Conservation (phyloP, 2,329 filamentous ascomycete genomes). For the Stachybotrys echinatus region DNA sequence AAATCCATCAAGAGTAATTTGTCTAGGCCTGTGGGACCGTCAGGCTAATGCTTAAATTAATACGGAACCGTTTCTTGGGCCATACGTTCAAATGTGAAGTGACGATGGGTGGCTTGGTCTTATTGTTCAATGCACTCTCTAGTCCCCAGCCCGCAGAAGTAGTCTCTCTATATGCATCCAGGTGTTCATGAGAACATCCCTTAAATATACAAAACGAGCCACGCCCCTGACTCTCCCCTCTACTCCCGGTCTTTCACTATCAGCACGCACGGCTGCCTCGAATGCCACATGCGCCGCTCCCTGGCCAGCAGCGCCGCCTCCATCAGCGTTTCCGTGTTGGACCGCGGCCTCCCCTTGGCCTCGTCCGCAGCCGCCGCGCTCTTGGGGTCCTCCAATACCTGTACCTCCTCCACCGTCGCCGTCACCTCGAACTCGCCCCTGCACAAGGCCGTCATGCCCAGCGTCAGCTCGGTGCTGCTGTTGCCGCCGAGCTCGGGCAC, state of each 20-base stretch:
- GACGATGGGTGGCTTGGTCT: no score
- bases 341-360: slow-evolving; percentile 30
- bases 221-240: not conserved
- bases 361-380: slow-evolving; percentile 14
- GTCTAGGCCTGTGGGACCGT: no score
- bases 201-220: not conserved
- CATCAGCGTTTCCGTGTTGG: slow-evolving; percentile 52
- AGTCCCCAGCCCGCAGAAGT: not conserved
- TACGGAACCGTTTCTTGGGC: no score
- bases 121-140: no score
- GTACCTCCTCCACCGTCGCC: slow-evolving; percentile 76
- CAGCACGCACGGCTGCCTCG: slow-evolving; percentile 50
- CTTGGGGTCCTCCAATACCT: slow-evolving; percentile 39
- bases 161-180: not conserved
- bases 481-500: slow-evolving; percentile 59
- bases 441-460: slow-evolving; percentile 72
- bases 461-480: slow-evolving; percentile 51
- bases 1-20: no score
- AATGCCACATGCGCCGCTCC: slow-evolving; percentile 62
- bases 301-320: slow-evolving; percentile 53
- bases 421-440: slow-evolving; percentile 78
- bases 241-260: slow-evolving; percentile 41
- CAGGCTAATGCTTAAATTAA: no score
- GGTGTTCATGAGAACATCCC: not conserved
- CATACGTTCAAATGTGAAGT: no score